Evolutionary conservation across 306 rosid species (phyloP), one percentile per base, ranked within the genome.

Genomic region (Phaseolus lunatus): DNA sequence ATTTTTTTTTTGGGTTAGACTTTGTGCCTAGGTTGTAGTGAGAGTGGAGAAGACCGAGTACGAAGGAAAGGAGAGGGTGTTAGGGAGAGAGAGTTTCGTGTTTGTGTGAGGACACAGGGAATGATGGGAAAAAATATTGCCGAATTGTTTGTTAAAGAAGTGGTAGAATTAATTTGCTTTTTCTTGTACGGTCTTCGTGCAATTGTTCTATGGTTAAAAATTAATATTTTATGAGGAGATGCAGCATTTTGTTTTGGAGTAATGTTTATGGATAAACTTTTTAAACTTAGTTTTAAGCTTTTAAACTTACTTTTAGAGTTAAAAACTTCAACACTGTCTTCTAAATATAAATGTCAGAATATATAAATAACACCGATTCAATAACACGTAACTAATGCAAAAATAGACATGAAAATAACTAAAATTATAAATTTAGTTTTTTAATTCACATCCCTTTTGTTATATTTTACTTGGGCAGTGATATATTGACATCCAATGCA

Each of bases 1-100:
- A 2, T 39, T 39, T 12, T 13, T 2, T 41, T 43, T 11, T 13
- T n/a, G n/a, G 48, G 4, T 43, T 43, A 11, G 48, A 13, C 11
- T 43, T 37, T 43, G 44, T 24, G 9, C 52, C 0, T 5, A 8
- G 72, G 66, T 31, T 41, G 7, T 0, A 59, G 66, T 26, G 58
- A 50, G 75, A 52, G 53, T 54, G 76, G 71, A 80, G 70, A 57
- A 67, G 77, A 81, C 61, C 57, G 67, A 67, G 73, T 68, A 56
- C 45, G 14, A 41, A 58, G 64, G 72, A 74, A 59, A 72, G 33
- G 64, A 67, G 75, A 70, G 78, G 24, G 56, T 23, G 27, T 76
- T 69, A 61, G 70, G 78, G 73, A 77, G 71, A 77, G 71, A 35
- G 77, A 53, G 64, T 65, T 75, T 52, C 49, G 43, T 33, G 27